These are phyloP conservation scores for Gomphus sp. DNA, from an alignment of 1,284 basidiomycete species.

Conservation along the genomic window DNA sequence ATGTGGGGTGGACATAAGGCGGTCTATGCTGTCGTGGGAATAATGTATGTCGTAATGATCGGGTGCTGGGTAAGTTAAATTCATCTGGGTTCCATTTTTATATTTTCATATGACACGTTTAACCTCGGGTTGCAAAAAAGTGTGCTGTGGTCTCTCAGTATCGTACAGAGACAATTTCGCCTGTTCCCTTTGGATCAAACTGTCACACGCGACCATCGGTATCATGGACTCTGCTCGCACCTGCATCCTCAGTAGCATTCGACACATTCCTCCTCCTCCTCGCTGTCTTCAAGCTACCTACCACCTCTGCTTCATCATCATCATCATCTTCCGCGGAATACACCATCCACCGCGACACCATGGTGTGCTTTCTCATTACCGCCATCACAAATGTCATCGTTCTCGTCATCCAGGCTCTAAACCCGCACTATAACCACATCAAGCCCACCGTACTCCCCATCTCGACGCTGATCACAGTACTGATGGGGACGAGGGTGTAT, in stretches of 20 bases:
- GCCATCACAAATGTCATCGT: not conserved
- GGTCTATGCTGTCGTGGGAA: not conserved
- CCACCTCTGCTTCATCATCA: not conserved
- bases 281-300: not conserved
- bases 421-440: not conserved
- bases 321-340: not conserved
- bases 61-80: not conserved
- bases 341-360: not conserved
- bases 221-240: not conserved
- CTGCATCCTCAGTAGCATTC: not conserved
- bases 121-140: not conserved
- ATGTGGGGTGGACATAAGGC: conserved; percentile 13
- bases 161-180: not conserved
- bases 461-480: not conserved
- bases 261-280: not conserved
- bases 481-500: not conserved
- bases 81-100: not conserved
- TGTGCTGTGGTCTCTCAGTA: not conserved
- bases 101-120: not conserved
- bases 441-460: not conserved
- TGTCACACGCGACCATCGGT: not conserved
- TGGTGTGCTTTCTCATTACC: not conserved
- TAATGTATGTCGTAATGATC: not conserved
- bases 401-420: not conserved
- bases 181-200: not conserved